Base-by-base conservation (phyloP, 148 eudicot genomes). In the Vaccinium vitisidaea region DNA sequence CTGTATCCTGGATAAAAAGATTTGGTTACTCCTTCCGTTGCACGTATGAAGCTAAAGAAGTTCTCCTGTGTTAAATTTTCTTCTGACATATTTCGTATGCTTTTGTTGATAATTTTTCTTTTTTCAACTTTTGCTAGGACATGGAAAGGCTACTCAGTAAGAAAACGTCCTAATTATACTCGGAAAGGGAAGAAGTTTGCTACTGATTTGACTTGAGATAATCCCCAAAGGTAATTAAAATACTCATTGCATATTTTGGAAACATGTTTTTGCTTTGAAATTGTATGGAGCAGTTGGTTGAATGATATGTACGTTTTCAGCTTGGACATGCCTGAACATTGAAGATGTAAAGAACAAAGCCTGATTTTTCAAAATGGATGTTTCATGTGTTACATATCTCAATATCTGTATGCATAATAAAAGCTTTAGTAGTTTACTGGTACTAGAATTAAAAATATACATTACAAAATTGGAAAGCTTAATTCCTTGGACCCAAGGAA, bases 181-280 rank as follows among this genome's bases (percentile, higher is more conserved):
- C 97, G 95, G 2, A 89, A 88, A 88, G 92, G 99, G 86, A 92
- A 88, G 88, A 94, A 93, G 84, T 92, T 87, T 63, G 99, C 97
- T 48, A 96, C 99, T n/a, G 99, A 94, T 91, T 90, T 96, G 85
- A 93, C 94, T 74, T 92, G 97, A 80, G 98, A 96, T 56, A 89
- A 94, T 86, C 84, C 94, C 85, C 97, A 89, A 85, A 96, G 95
- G 98, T 96, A 96, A 78, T 79, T 63, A 61, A 75, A 7, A 32
- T 8, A 6, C 56, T 61, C 58, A 6, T 9, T 49, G 48, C 54
- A 49, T 61, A 46, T 36, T 80, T 63, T 48, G 4, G 16, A 80
- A 9, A 39, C 13, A 39, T 59, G 6, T 7, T 23, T 36, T 81
- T 65, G 65, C 63, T 5, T 10, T 43, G 6, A 36, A 70, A 25